A percentile compares a stretch with the other conserved stretches of the same genome.
These are phyloP conservation scores for Fagus crenata DNA, from an alignment of 306 rosid species.

Conservation along the genomic window DNA sequence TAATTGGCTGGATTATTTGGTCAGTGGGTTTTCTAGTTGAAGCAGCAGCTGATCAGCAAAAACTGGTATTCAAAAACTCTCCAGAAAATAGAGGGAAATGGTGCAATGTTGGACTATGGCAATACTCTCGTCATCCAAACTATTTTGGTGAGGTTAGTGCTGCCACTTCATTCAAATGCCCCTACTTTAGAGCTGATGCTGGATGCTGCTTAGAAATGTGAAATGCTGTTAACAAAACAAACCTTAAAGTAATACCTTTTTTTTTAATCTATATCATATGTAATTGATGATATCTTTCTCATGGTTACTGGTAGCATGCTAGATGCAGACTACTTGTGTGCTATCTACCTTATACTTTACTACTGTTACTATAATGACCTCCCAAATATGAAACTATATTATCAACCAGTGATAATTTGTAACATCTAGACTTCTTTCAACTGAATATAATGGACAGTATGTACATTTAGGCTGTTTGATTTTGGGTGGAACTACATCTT, in stretches of 20 bases:
- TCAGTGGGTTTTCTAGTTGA: constrained; percentile 63
- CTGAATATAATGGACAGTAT: background rate
- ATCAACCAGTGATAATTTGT: background rate
- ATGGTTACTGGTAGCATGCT: background rate
- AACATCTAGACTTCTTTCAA: background rate
- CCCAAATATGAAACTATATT: background rate
- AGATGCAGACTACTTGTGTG: background rate
- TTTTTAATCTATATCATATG: background rate
- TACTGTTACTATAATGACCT: background rate
- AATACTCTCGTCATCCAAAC: constrained; percentile 93
- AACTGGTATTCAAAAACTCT: constrained; percentile 57
- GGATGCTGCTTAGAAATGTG: background rate
- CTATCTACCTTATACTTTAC: background rate
- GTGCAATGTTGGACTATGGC: constrained; percentile 88
- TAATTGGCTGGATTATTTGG: constrained; percentile 91
- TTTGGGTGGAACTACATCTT: no score
- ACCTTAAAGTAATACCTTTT: background rate
- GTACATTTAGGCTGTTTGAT: background rate
- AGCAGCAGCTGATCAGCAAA: constrained; percentile 90
- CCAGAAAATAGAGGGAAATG: constrained; percentile 76
- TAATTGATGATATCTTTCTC: background rate
- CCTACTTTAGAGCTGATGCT: constrained; percentile 22
- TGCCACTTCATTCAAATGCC: constrained; percentile 19
- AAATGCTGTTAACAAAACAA: background rate
- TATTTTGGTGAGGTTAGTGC: constrained; percentile 92